phyloP scores from a whole-genome alignment of 805 yeast species.

The Tetrapisispora iriomotensis region DNA sequence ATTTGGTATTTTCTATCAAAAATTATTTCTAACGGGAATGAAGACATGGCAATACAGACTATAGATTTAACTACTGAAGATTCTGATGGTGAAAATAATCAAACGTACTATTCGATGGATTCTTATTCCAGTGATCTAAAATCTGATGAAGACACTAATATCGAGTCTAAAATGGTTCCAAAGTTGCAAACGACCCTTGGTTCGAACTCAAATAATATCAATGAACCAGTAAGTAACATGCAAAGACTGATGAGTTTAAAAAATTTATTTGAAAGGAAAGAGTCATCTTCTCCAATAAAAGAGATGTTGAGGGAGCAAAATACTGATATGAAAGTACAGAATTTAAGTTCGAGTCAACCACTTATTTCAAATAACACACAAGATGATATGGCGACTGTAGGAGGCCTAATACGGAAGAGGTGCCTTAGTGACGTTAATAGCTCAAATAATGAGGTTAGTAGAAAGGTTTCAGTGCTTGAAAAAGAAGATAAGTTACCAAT shows the following conservation, averaged over 20 bases:
- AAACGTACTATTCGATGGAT: not conserved
- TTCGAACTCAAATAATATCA: too few species aligned
- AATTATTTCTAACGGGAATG: not conserved
- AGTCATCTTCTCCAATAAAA: constrained; percentile 2
- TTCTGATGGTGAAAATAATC: constrained; percentile 1
- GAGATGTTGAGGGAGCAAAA: not conserved
- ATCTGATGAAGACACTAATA: too few species aligned
- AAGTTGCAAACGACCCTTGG: too few species aligned
- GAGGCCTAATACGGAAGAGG: not conserved
- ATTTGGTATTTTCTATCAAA: too few species aligned
- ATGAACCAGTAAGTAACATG: not conserved
- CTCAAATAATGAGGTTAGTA: not conserved
- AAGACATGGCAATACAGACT: not conserved
- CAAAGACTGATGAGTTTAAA: not conserved
- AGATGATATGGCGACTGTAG: not conserved
- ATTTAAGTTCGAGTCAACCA: not conserved
- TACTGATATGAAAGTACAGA: not conserved
- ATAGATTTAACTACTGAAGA: constrained; percentile 1
- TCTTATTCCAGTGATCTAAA: not conserved
- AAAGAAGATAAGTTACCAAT: not conserved
- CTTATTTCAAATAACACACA: not conserved
- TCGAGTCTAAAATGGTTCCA: too few species aligned
- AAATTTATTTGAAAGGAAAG: not conserved
- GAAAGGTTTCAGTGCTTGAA: not conserved
- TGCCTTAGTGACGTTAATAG: not conserved